Evolutionary conservation across 2,329 filamentous ascomycete species (phyloP).

Genomic region (Neurospora crassa): DNA sequence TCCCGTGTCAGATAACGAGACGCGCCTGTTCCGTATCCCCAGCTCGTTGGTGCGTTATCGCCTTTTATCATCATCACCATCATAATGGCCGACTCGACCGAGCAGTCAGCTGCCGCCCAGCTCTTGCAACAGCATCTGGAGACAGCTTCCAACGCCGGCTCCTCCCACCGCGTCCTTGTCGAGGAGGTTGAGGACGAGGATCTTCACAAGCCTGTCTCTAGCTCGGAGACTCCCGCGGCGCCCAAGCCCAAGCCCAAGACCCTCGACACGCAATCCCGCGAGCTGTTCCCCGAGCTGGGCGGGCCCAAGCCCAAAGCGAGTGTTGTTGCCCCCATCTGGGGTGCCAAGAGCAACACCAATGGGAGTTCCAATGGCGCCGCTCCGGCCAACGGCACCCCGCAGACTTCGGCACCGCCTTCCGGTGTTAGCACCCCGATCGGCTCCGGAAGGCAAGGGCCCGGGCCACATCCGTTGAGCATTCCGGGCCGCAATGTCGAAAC

Average conservation of each 20-base stretch:
- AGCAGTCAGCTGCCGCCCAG: slow-evolving; percentile 49
- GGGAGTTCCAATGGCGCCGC: slow-evolving; percentile 45
- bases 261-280: slow-evolving; percentile 79
- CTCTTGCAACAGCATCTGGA: slow-evolving; percentile 52
- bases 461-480: slow-evolving; percentile 55
- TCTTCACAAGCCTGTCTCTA: slow-evolving; percentile 31
- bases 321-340: slow-evolving; percentile 66
- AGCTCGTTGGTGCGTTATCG: slow-evolving; percentile 25
- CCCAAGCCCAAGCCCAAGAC: slow-evolving; percentile 62
- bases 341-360: slow-evolving; percentile 52
- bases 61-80: slow-evolving; percentile 20
- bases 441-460: slow-evolving; percentile 10
- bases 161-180: slow-evolving; percentile 54
- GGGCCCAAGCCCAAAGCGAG: slow-evolving; percentile 55
- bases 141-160: slow-evolving; percentile 25
- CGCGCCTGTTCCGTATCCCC: slow-evolving; percentile 1
- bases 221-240: slow-evolving; percentile 34
- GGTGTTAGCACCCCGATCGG: slow-evolving; percentile 40
- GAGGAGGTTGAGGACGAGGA: slow-evolving; percentile 81
- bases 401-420: slow-evolving; percentile 54
- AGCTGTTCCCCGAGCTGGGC: slow-evolving; percentile 89
- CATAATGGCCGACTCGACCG: slow-evolving; percentile 25
- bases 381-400: slow-evolving; percentile 45
- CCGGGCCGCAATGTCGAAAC: slow-evolving; percentile 76
- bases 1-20: neutral